These are phyloP conservation scores for Trichophyton rubrum DNA, from an alignment of 2,329 filamentous ascomycete genomes.

Conservation along the genomic window DNA sequence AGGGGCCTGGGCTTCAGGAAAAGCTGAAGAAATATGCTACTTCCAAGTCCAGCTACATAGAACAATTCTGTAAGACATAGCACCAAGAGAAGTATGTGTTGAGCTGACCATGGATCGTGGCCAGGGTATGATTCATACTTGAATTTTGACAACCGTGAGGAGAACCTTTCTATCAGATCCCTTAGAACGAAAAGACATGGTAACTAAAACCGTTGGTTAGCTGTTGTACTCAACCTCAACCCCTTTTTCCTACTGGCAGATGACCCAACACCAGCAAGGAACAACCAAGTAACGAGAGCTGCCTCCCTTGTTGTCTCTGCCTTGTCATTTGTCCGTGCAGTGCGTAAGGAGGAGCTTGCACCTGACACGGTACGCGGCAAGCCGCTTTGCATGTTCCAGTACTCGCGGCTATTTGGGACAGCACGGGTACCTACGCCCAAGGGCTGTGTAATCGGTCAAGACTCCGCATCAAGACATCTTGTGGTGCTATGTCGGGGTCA, in stretches of 20 bases:
- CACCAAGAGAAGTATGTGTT: not conserved
- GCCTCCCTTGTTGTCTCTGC: slow-evolving; percentile 85
- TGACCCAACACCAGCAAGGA: slow-evolving; percentile 88
- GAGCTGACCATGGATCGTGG: not conserved
- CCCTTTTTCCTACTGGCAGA: slow-evolving; percentile 96
- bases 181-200: not conserved
- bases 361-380: slow-evolving; percentile 74
- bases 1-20: slow-evolving; percentile 76
- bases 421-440: slow-evolving; percentile 87
- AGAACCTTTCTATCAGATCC: not conserved
- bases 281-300: slow-evolving; percentile 90
- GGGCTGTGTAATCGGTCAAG: slow-evolving; percentile 91
- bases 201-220: slow-evolving; percentile 17
- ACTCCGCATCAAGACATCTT: slow-evolving; percentile 83
- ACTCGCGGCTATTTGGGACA: slow-evolving; percentile 87
- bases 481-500: slow-evolving; percentile 90
- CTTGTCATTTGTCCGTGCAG: slow-evolving; percentile 81
- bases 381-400: slow-evolving; percentile 96
- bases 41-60: slow-evolving; percentile 90
- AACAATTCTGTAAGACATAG: slow-evolving; percentile 76
- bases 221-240: slow-evolving; percentile 92
- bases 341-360: slow-evolving; percentile 81
- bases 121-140: slow-evolving; percentile 96
- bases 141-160: slow-evolving; percentile 76
- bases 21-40: slow-evolving; percentile 81